Evolutionary conservation across 345 rosid genomes (phyloP), one percentile per base, ranked within the genome.

Genomic region (Orychophragmus violaceus): DNA sequence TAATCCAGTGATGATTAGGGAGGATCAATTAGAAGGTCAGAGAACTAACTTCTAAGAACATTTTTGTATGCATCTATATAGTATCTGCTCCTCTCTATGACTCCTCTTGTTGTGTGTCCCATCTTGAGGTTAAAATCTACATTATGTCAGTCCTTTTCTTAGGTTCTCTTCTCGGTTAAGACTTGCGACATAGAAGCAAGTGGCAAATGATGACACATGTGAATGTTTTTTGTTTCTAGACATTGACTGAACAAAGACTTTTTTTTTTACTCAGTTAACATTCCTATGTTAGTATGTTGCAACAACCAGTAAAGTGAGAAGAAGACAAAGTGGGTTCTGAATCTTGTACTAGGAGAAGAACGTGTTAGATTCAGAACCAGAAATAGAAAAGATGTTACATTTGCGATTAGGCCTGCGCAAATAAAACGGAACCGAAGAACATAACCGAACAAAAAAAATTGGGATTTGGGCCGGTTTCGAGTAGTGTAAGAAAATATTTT

Each of bases 311-410:
- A 53, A 66, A 53, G 37, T 44, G 56, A 62, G 56, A 62, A 54
- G 49, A 62, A 44, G 75, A 70, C 75, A 70, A 69, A 51, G 22
- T 62, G 68, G 37, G 75, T 62, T 56, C 23, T 71, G 24, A 6
- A 42, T 32, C 36, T 62, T 46, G 56, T 46, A 62, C 29, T 21
- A 17, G 53, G 39, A 27, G 24, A 16, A 23, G 35, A 37, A 60
- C 52, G 25, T 62, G 66, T 28, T 62, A 30, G 28, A 6, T 62
- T 42, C 28, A 46, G 25, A 42, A 21, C 56, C 13, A 53, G 23
- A 30, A 29, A 39, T 23, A 41, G 27, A 32, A 16, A 30, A 44
- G 7, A 62, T 62, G 37, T 16, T 42, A 62, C 44, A 29, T 44
- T 29, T 12, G n/a, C n/a, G n/a, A n/a, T n/a, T n/a, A n/a, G n/a